These are phyloP conservation scores for Picea glauca DNA, from an alignment of 75 land plant genomes.

Conservation along the genomic window DNA sequence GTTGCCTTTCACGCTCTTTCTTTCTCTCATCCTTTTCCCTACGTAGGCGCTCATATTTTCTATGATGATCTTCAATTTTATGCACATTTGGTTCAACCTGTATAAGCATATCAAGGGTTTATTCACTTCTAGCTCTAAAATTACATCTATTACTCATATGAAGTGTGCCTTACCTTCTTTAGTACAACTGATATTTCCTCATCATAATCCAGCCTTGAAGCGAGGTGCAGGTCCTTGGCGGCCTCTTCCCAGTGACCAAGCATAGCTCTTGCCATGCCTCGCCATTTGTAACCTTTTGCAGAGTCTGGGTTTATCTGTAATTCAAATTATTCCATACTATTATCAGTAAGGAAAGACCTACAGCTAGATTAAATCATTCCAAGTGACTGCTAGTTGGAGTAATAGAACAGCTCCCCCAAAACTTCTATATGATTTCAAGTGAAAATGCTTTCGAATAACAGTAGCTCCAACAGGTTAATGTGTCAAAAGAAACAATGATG, in stretches of 20 bases:
- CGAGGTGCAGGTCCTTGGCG: slow-evolving; percentile 88
- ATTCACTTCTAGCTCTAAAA: neutral
- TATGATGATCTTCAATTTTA: slow-evolving; percentile 88
- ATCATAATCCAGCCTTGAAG: slow-evolving; percentile 91
- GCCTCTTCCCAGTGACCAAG: slow-evolving; percentile 95
- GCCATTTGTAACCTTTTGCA: slow-evolving; percentile 87
- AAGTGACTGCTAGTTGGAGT: neutral
- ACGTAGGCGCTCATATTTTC: slow-evolving; percentile 82
- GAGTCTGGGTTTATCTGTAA: slow-evolving; percentile 94
- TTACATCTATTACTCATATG: neutral
- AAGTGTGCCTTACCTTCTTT: slow-evolving; percentile 58
- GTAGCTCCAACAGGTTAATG: neutral
- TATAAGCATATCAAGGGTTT: neutral
- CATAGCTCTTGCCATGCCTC: slow-evolving; percentile 85
- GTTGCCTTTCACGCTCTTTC: slow-evolving; percentile 67
- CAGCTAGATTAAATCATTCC: neutral
- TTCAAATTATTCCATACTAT: slow-evolving; percentile 1
- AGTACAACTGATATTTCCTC: slow-evolving; percentile 75
- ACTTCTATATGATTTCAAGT: neutral
- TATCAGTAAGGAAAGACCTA: neutral
- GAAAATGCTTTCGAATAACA: neutral
- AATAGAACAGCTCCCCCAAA: neutral
- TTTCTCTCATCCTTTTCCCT: slow-evolving; percentile 77
- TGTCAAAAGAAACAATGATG: neutral
- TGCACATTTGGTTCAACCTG: slow-evolving; percentile 98